Percentiles rank a stretch among this genome's conserved stretches.
phyloP scores from a whole-genome alignment of 2,329 filamentous ascomycete species.

The Cercospora zeina region DNA sequence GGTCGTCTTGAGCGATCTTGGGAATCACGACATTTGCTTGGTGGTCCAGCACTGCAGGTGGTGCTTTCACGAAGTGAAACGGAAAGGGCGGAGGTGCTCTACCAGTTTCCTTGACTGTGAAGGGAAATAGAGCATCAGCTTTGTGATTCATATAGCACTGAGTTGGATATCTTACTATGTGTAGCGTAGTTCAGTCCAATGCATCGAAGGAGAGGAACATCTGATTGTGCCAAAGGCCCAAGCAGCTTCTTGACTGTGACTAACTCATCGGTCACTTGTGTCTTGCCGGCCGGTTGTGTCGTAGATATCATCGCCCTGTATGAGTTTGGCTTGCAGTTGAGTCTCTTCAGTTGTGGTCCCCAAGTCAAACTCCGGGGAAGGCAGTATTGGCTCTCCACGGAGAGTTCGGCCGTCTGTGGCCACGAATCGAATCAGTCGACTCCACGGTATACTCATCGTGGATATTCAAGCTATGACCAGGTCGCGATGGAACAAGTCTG shows the following conservation, averaged over 20 bases:
- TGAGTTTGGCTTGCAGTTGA: constrained; percentile 53
- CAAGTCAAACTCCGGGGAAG: constrained; percentile 27
- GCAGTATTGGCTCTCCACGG: constrained; percentile 68
- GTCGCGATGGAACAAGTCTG: neutral
- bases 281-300: constrained; percentile 51
- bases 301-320: constrained; percentile 49
- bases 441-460: constrained; percentile 19
- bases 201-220: constrained; percentile 59
- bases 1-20: constrained; percentile 60
- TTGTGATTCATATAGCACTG: neutral
- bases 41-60: constrained; percentile 65
- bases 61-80: constrained; percentile 71
- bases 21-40: constrained; percentile 66
- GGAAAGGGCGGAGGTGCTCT: constrained; percentile 69
- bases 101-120: constrained; percentile 50
- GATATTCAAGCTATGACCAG: neutral
- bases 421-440: constrained; percentile 70
- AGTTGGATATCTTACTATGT: constrained; percentile 43
- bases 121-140: neutral
- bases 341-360: constrained; percentile 41
- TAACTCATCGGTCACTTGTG: constrained; percentile 47
- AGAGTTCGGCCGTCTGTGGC: constrained; percentile 67
- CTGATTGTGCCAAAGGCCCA: constrained; percentile 51
- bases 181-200: constrained; percentile 62
- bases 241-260: constrained; percentile 56